Percentiles rank a stretch among this genome's conserved stretches.
Evolutionary conservation across 345 rosid genomes (phyloP).

Genomic region (Toxicodendron radicans): DNA sequence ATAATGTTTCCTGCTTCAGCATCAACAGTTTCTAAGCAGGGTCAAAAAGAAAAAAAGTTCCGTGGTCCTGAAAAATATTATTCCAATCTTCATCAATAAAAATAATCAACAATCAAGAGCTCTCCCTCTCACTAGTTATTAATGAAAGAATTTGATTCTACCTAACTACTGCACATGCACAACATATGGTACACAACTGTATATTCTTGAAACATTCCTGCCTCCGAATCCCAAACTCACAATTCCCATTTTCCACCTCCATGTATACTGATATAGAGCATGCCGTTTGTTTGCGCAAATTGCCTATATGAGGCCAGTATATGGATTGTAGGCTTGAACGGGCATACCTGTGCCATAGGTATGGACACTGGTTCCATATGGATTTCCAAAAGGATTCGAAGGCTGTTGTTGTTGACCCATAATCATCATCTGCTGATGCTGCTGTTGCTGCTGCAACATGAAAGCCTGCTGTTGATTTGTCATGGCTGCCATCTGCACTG

Average conservation of each 20-base stretch:
- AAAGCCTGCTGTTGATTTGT: conserved; percentile 68
- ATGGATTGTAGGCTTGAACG: conserved; percentile 63
- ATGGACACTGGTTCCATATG: conserved; percentile 45
- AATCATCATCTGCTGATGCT: conserved; percentile 73
- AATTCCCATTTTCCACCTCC: not conserved
- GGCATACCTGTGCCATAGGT: conserved; percentile 59
- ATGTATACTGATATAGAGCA: conserved; percentile 17
- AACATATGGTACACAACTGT: conserved; percentile 46
- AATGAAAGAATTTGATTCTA: conserved; percentile 50
- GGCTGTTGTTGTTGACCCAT: conserved; percentile 56
- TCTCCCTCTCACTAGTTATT: conserved; percentile 35
- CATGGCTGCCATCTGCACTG: conserved; percentile 75
- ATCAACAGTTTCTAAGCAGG: conserved; percentile 19
- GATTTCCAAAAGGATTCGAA: conserved; percentile 52
- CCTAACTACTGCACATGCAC: conserved; percentile 49
- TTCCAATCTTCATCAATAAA: conserved; percentile 26
- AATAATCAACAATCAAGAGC: conserved; percentile 29
- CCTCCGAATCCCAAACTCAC: conserved; percentile 6
- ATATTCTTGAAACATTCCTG: conserved; percentile 20
- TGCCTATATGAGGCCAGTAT: conserved; percentile 48
- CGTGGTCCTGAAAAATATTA: conserved; percentile 26
- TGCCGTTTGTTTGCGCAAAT: not conserved
- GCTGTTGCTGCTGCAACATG: conserved; percentile 66
- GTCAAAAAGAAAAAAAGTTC: conserved; percentile 11
- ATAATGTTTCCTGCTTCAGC: conserved; percentile 23